phyloP scores from a whole-genome alignment of 2,329 filamentous ascomycete species.

The Ploettnerulaceae sp. region DNA sequence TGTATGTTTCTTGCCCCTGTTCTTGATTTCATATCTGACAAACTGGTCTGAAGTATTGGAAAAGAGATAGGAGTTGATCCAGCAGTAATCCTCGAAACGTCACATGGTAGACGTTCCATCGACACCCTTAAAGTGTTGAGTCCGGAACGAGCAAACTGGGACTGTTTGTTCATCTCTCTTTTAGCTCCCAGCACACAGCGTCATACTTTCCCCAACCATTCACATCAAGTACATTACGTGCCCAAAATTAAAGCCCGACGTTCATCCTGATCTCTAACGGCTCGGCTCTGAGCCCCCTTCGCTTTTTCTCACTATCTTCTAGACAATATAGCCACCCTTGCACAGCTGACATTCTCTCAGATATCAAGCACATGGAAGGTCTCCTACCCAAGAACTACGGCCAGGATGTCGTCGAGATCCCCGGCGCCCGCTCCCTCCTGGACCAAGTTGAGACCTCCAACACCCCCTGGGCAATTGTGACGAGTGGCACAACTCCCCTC shows the following conservation, averaged over 20 bases:
- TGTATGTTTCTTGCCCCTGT: constrained; percentile 25
- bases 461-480: constrained; percentile 75
- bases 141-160: constrained; percentile 77
- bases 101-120: constrained; percentile 85
- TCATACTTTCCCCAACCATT: neutral
- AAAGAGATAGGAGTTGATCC: constrained; percentile 79
- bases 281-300: neutral
- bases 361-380: constrained; percentile 74
- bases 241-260: neutral
- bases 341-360: constrained; percentile 41
- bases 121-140: constrained; percentile 77
- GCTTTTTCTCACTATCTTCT: neutral
- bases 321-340: constrained; percentile 4
- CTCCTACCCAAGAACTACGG: constrained; percentile 73
- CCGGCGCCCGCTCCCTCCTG: constrained; percentile 71
- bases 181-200: neutral
- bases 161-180: constrained; percentile 58
- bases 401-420: constrained; percentile 75
- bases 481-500: constrained; percentile 64
- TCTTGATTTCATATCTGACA: constrained; percentile 7
- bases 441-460: constrained; percentile 55
- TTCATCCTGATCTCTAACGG: no score
- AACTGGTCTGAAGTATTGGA: constrained; percentile 54
- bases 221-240: neutral
- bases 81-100: constrained; percentile 80